phyloP scores from a whole-genome alignment of 768 basidiomycete genomes.

The Coprinopsis sp. region DNA sequence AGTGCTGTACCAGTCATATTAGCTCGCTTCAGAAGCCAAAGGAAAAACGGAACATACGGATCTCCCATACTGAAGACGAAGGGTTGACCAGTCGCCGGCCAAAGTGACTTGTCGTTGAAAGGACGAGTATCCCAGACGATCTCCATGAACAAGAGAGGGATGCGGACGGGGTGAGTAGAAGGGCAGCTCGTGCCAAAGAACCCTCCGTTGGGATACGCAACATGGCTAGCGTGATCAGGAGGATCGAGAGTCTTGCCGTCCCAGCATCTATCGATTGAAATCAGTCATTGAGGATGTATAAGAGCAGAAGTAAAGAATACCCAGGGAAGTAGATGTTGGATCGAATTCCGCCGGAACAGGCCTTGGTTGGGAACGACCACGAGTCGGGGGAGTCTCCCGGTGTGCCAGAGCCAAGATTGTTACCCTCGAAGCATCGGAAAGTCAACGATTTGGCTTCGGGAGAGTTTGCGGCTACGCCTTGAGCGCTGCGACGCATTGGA shows the following conservation, averaged over 20 bases:
- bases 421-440: slow-evolving; percentile 11
- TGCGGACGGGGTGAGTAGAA: slow-evolving; percentile 14
- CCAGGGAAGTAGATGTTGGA: slow-evolving; percentile 11
- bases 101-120: slow-evolving; percentile 15
- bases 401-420: not conserved
- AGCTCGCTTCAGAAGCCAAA: not conserved
- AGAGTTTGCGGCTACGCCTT: not conserved
- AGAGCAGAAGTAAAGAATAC: not conserved
- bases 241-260: slow-evolving; percentile 5
- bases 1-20: slow-evolving; percentile 4
- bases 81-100: slow-evolving; percentile 14
- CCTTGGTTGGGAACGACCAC: not conserved
- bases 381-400: slow-evolving; percentile 6
- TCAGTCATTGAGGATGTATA: not conserved
- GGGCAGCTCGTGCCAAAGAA: slow-evolving; percentile 10
- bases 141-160: slow-evolving; percentile 17
- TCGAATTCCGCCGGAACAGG: slow-evolving; percentile 7
- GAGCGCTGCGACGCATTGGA: slow-evolving; percentile 6
- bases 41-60: slow-evolving; percentile 8
- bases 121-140: slow-evolving; percentile 17
- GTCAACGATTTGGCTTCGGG: not conserved
- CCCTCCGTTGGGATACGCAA: slow-evolving; percentile 1
- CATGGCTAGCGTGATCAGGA: slow-evolving; percentile 2
- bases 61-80: slow-evolving; percentile 18
- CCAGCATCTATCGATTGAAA: slow-evolving; percentile 1